Conservation (phyloP, 345 rosid species). For the Linum trigynum region DNA sequence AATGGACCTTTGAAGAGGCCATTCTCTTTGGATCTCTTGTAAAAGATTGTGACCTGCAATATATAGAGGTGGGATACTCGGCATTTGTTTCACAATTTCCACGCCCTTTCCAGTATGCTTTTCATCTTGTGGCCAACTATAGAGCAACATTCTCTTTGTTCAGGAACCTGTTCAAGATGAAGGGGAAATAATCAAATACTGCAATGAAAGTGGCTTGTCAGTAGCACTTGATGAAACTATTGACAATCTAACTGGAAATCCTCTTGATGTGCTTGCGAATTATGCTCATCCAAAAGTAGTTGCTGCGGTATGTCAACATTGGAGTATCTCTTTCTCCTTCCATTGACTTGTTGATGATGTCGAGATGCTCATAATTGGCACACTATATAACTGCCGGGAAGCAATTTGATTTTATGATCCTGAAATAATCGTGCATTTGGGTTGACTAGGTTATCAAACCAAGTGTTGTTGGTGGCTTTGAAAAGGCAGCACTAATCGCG, state of each 20-base stretch:
- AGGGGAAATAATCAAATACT: conserved; percentile 66
- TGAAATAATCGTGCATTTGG: conserved; percentile 14
- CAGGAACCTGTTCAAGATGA: conserved; percentile 86
- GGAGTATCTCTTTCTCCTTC: conserved; percentile 1
- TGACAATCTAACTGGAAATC: conserved; percentile 39
- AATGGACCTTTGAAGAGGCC: conserved; percentile 83
- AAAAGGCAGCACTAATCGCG: conserved; percentile 65
- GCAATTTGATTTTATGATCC: not conserved
- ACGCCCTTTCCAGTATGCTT: not conserved
- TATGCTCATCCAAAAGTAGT: conserved; percentile 72
- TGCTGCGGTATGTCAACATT: conserved; percentile 59
- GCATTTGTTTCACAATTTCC: not conserved
- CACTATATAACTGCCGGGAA: not conserved
- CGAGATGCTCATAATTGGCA: not conserved
- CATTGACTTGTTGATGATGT: not conserved
- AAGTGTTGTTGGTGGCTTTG: conserved; percentile 82
- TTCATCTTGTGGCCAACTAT: not conserved
- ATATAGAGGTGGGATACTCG: conserved; percentile 58
- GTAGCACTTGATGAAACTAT: conserved; percentile 93
- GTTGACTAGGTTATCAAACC: conserved; percentile 74
- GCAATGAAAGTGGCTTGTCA: conserved; percentile 81
- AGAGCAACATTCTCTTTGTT: conserved; percentile 8
- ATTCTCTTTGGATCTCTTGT: conserved; percentile 51
- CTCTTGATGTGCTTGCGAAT: conserved; percentile 44
- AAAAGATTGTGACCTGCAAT: conserved; percentile 64